Percentiles rank a stretch among this genome's conserved stretches.
phyloP scores from a whole-genome alignment of 306 rosid species.

The Rubus idaeus region DNA sequence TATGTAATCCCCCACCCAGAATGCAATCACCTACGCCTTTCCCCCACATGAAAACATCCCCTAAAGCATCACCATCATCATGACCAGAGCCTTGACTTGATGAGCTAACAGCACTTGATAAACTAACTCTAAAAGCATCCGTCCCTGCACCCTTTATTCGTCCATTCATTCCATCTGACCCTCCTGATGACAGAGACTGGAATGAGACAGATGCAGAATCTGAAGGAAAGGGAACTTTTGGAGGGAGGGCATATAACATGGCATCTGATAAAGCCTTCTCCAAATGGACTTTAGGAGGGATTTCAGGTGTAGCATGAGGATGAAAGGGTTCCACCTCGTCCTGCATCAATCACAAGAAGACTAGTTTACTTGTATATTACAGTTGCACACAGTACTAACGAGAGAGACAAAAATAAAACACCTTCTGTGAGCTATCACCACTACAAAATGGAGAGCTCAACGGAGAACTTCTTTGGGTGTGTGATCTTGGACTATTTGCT shows the following conservation, averaged over 20 bases:
- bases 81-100: constrained; percentile 97
- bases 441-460: constrained; percentile 75
- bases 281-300: constrained; percentile 68
- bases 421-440: constrained; percentile 76
- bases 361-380: not conserved
- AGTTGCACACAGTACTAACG: constrained; percentile 3
- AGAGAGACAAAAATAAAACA: constrained; percentile 31
- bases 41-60: constrained; percentile 98
- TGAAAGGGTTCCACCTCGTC: constrained; percentile 68
- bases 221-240: constrained; percentile 61
- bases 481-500: constrained; percentile 79
- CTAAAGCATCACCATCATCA: constrained; percentile 84
- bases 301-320: constrained; percentile 62
- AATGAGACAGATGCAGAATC: constrained; percentile 70
- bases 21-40: constrained; percentile 81
- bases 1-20: constrained; percentile 69
- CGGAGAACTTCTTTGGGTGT: constrained; percentile 78
- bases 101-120: constrained; percentile 94
- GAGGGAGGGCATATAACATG: constrained; percentile 63
- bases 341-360: constrained; percentile 35
- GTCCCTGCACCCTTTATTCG: constrained; percentile 43
- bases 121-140: constrained; percentile 88
- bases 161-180: constrained; percentile 70
- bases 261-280: constrained; percentile 74
- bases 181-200: constrained; percentile 72